Conservation (phyloP, 2,329 filamentous ascomycete species). For the Ciborinia camelliae region DNA sequence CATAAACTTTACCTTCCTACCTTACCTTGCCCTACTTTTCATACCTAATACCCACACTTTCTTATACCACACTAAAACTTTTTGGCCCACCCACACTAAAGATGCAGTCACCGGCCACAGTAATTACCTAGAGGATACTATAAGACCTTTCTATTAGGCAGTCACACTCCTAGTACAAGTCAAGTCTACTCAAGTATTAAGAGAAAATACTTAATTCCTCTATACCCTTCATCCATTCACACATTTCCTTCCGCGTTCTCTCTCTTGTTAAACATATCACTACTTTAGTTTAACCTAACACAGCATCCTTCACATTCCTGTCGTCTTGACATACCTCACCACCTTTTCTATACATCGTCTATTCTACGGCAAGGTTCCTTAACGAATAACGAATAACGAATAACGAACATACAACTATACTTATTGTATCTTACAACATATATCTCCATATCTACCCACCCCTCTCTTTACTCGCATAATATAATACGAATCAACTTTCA, state of each 20-base stretch:
- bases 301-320: conserved; percentile 14
- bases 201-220: conserved; percentile 20
- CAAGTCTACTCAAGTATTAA: conserved; percentile 8
- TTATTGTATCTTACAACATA: not conserved
- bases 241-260: conserved; percentile 9
- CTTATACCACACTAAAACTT: conserved; percentile 2
- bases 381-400: conserved; percentile 13
- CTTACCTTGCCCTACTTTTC: too few species aligned
- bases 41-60: conserved; percentile 9
- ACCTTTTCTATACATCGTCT: not conserved
- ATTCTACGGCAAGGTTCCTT: conserved; percentile 4
- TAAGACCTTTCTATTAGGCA: conserved; percentile 11
- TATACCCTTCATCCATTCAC: not conserved
- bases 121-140: conserved; percentile 11
- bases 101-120: conserved; percentile 14
- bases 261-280: conserved; percentile 14
- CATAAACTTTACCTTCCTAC: too few species aligned
- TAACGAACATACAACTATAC: conserved; percentile 6
- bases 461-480: not conserved
- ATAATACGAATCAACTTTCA: not conserved
- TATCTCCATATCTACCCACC: not conserved
- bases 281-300: not conserved
- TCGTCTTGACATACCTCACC: not conserved
- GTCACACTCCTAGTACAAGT: conserved; percentile 15
- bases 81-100: not conserved